Base-by-base conservation (phyloP, 1,284 basidiomycete species). In the Papiliotrema nemorosa region DNA sequence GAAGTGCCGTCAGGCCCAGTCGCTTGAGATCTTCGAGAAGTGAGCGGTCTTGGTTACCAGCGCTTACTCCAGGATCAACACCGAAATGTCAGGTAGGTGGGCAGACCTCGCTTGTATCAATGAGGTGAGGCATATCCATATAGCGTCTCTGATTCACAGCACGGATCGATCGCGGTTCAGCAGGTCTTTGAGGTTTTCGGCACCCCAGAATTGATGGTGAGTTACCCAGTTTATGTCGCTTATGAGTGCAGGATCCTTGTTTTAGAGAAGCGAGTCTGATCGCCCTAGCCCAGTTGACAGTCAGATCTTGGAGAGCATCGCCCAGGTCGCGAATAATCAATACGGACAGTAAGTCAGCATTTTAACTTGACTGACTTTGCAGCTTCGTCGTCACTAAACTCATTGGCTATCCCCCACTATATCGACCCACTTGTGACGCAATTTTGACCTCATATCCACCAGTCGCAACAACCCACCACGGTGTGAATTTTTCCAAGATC, bases 161-260 rank as follows among this genome's bases (percentile, higher is more conserved):
- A 72, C 47, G 69, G 67, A 12, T 69, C 69, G 1, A 72, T 72
- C 41, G 68, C 70, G 1, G 67, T 69, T 21, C 70, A 72, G 42
- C 70, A 72, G 45, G 63, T 72, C 16, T 70, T 70, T 38, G 70
- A 72, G 51, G 64, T 68, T 5, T 72, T 63, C 50, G 68, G 63
- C 7, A 66, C 58, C 27, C 58, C 60, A 31, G 67, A 67, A 3
- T 45, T 72, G 12, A 69, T 66, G 51, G 64, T 66, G n/a, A 47
- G 62, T 53, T 5, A 5, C 3, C 13, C 35, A 37, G 21, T 24
- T 13, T 13, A 20, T 31, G 53, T 58, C 36, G 57, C 40, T 16
- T 10, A 1, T 18, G 29, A 31, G 7, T 31, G 29, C 47, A 66
- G 64, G 59, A 66, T 13, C 64, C 67, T 26, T 70, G 66, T 39